phyloP scores from a whole-genome alignment of 495 filamentous ascomycete genomes.

The Thozetella sp. region DNA sequence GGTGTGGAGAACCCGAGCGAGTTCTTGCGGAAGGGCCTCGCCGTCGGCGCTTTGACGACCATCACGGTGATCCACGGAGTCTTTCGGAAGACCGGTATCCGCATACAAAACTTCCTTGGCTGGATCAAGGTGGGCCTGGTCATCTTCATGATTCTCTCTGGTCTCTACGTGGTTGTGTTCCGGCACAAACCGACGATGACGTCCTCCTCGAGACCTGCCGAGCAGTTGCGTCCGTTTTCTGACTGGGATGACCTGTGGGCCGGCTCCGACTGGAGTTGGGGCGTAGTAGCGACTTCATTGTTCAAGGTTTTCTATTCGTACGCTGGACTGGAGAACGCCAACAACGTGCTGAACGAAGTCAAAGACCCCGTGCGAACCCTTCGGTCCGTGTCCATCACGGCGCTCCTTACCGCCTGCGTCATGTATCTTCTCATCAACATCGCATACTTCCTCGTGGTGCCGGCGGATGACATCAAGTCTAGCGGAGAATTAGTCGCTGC shows the following conservation, averaged over 20 bases:
- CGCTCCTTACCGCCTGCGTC: slow-evolving; percentile 59
- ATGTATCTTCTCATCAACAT: slow-evolving; percentile 72
- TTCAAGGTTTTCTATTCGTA: slow-evolving; percentile 80
- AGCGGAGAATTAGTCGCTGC: slow-evolving; percentile 71
- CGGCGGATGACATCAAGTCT: slow-evolving; percentile 66
- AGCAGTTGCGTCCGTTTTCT: slow-evolving; percentile 5
- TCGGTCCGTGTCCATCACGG: slow-evolving; percentile 62
- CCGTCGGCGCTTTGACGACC: slow-evolving; percentile 60
- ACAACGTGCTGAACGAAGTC: slow-evolving; percentile 79
- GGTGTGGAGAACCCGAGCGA: slow-evolving; percentile 48
- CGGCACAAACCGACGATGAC: slow-evolving; percentile 18
- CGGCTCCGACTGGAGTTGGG: slow-evolving; percentile 57
- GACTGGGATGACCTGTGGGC: slow-evolving; percentile 47
- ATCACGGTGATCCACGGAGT: slow-evolving; percentile 65
- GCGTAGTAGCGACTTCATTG: slow-evolving; percentile 59
- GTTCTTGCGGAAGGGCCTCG: slow-evolving; percentile 58
- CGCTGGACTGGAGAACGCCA: slow-evolving; percentile 66
- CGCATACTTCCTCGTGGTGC: slow-evolving; percentile 70
- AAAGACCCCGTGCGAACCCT: slow-evolving; percentile 69
- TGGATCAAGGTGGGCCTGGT: slow-evolving; percentile 67
- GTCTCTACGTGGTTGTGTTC: slow-evolving; percentile 53
- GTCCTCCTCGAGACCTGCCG: neutral
- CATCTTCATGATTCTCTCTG: slow-evolving; percentile 63
- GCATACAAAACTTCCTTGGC: slow-evolving; percentile 66
- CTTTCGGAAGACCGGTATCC: slow-evolving; percentile 64